Conservation (phyloP, 257 asterid species). For the Paulownia fortunei region DNA sequence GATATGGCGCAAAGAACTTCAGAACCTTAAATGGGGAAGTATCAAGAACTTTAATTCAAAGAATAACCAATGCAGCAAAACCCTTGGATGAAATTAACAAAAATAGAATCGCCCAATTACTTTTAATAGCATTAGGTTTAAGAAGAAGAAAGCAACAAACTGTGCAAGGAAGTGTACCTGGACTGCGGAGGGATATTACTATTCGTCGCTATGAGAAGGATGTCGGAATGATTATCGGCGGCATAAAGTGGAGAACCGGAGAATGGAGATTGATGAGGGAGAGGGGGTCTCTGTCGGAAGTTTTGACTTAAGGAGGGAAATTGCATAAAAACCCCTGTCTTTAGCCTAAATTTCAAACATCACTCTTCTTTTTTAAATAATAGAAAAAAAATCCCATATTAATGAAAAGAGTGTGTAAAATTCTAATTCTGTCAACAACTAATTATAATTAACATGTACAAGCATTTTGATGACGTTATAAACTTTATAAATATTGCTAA, state of each 20-base stretch:
- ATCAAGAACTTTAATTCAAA: not conserved
- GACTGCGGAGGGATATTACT: conserved; percentile 8
- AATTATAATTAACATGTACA: not conserved
- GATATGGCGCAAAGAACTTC: not conserved
- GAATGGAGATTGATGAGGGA: not conserved
- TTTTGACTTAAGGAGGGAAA: not conserved
- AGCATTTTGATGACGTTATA: not conserved
- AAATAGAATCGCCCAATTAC: not conserved
- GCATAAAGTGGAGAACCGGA: not conserved
- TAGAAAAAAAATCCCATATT: not conserved
- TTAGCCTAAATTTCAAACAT: not conserved
- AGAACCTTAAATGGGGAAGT: not conserved
- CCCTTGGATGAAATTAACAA: not conserved
- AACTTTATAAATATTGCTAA: too few species aligned
- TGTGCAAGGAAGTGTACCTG: conserved; percentile 15
- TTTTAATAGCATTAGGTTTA: not conserved
- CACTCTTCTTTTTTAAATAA: not conserved
- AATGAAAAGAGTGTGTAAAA: not conserved
- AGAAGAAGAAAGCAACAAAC: conserved; percentile 9
- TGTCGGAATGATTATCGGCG: not conserved
- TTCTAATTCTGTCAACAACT: not conserved
- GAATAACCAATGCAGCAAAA: not conserved
- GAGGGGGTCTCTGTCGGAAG: not conserved
- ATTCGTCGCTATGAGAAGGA: not conserved
- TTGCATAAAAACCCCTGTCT: not conserved